Percentiles rank a stretch among this genome's conserved stretches.
Evolutionary conservation across 768 basidiomycete genomes (phyloP).

Genomic region (Podaxis pistillaris): DNA sequence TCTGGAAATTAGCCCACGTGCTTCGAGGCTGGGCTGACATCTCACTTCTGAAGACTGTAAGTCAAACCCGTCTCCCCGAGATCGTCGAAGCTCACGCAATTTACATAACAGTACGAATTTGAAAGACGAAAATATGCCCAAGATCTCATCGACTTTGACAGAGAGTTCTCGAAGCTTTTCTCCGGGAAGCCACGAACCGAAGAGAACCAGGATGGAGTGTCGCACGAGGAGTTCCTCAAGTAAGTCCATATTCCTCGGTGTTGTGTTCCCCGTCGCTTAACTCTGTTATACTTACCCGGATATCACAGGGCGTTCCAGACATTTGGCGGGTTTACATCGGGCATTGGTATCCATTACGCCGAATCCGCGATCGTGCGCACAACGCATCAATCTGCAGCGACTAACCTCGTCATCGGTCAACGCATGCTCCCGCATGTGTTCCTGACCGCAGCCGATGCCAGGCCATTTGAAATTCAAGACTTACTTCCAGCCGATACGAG

Average conservation of each 20-base stretch:
- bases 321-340: conserved; percentile 54
- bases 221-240: conserved; percentile 51
- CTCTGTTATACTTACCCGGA: background rate
- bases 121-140: conserved; percentile 70
- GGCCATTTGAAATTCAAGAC: conserved; percentile 54
- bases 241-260: conserved; percentile 16
- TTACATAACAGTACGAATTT: conserved; percentile 51
- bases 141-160: conserved; percentile 73
- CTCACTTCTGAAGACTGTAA: conserved; percentile 49
- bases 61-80: conserved; percentile 13
- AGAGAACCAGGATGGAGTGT: conserved; percentile 45
- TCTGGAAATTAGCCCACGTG: conserved; percentile 62
- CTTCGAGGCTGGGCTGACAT: conserved; percentile 51
- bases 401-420: conserved; percentile 46
- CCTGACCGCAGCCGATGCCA: conserved; percentile 47
- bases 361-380: conserved; percentile 43
- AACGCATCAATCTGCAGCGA: conserved; percentile 35
- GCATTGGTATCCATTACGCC: conserved; percentile 52
- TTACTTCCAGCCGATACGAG: conserved; percentile 48
- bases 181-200: conserved; percentile 61
- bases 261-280: background rate
- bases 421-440: conserved; percentile 50
- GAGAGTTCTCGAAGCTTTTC: conserved; percentile 61
- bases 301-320: conserved; percentile 45
- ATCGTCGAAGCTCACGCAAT: background rate